Evolutionary conservation across 1,284 basidiomycete species (phyloP).

Genomic region (Malassezia sp.): DNA sequence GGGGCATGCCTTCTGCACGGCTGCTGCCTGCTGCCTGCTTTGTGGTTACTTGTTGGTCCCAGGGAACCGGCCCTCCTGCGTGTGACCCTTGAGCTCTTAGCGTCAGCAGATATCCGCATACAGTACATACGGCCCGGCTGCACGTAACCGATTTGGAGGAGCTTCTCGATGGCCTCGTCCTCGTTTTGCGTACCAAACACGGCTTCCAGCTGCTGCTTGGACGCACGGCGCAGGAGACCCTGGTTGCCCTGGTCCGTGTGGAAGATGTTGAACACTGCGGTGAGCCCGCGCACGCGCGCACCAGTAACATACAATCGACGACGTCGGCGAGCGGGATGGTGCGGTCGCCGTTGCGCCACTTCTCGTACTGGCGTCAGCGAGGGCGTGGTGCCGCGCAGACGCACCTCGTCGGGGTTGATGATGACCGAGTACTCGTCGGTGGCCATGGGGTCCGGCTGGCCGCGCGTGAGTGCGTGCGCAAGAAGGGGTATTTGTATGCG

Average conservation of each 20-base stretch:
- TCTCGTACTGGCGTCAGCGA: constrained; percentile 26
- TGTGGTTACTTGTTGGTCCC: too few relatives aligned
- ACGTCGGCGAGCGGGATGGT: constrained; percentile 48
- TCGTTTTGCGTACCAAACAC: constrained; percentile 45
- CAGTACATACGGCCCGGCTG: constrained; percentile 18
- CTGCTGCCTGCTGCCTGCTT: too few relatives aligned
- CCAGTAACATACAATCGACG: constrained; percentile 42
- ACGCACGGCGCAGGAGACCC: constrained; percentile 46
- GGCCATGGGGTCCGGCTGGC: constrained; percentile 45
- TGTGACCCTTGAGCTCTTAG: too few relatives aligned
- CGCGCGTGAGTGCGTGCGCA: too few relatives aligned
- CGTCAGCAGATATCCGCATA: too few relatives aligned
- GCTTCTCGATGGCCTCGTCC: constrained; percentile 37
- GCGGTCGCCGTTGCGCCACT: constrained; percentile 46
- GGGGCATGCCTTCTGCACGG: too few relatives aligned
- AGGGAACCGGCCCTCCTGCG: too few relatives aligned
- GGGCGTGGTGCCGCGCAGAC: background rate
- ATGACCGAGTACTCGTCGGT: constrained; percentile 48
- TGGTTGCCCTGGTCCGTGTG: constrained; percentile 47
- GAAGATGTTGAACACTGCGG: constrained; percentile 46
- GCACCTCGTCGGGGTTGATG: constrained; percentile 37
- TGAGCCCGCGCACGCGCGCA: background rate
- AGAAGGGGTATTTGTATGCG: too few relatives aligned
- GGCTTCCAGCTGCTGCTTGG: constrained; percentile 47
- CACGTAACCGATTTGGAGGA: constrained; percentile 44